Percentiles rank a stretch among this genome's conserved stretches.
These are phyloP conservation scores for Eutypa lata DNA, from an alignment of 2,329 filamentous ascomycete species.

Conservation along the genomic window DNA sequence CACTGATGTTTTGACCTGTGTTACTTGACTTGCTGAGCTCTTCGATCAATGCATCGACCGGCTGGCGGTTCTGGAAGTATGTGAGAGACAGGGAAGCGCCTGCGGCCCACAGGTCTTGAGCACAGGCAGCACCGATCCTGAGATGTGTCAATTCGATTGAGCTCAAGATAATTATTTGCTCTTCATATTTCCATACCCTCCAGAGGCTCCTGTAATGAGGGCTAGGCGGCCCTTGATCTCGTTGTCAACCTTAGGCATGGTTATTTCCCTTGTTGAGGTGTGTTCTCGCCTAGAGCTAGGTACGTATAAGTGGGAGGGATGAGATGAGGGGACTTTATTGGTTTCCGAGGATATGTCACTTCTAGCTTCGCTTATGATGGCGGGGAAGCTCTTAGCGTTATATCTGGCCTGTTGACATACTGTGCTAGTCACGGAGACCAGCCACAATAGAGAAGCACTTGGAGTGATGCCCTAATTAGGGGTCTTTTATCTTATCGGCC, in stretches of 20 bases:
- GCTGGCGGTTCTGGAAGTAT: constrained; percentile 24
- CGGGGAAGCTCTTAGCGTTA: no score
- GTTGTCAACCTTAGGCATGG: constrained; percentile 29
- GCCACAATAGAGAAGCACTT: constrained; percentile 4
- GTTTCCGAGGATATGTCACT: neutral
- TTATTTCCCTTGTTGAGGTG: neutral
- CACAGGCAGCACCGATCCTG: constrained; percentile 32
- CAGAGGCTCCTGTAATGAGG: constrained; percentile 33
- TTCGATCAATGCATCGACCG: constrained; percentile 23
- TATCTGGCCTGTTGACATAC: no score
- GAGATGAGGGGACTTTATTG: neutral
- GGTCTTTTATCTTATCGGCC: constrained; percentile 17
- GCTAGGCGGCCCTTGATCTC: constrained; percentile 30
- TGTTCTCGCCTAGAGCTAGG: neutral
- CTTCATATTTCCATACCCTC: no score
- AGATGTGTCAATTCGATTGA: constrained; percentile 5
- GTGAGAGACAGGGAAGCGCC: constrained; percentile 33
- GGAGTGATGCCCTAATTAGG: constrained; percentile 3
- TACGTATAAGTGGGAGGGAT: neutral
- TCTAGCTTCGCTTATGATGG: no score
- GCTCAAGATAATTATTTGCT: neutral
- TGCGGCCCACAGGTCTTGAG: constrained; percentile 30
- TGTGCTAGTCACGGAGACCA: neutral
- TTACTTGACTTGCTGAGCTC: constrained; percentile 22
- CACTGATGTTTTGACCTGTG: constrained; percentile 40